Conservation (phyloP, 257 asterid species). For the Jaltomata sinuosa region DNA sequence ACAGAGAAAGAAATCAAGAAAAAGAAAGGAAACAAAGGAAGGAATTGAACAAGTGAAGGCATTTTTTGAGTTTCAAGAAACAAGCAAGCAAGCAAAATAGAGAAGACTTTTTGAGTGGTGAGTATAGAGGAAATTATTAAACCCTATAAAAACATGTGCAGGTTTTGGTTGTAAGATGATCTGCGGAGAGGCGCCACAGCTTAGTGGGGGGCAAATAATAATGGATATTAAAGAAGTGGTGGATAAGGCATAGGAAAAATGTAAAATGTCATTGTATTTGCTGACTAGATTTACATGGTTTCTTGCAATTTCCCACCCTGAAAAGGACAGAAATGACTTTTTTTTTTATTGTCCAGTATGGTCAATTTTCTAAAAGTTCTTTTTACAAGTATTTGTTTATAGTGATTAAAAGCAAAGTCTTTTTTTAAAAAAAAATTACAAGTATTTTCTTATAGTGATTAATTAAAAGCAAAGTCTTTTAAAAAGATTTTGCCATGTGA, state of each 20-base stretch:
- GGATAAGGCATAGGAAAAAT: constrained; percentile 21
- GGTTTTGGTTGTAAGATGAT: neutral
- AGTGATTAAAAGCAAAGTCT: neutral
- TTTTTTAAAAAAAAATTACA: no score
- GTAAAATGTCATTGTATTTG: neutral
- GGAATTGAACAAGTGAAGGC: constrained; percentile 22
- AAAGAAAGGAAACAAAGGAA: constrained; percentile 11
- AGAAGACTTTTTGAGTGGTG: neutral
- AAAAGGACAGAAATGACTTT: neutral
- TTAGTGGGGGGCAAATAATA: neutral
- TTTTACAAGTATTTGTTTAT: neutral
- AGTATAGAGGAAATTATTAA: neutral
- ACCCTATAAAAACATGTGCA: neutral
- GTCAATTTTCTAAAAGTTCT: neutral
- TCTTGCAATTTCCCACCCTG: neutral
- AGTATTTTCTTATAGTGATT: neutral
- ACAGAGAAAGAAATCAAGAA: constrained; percentile 11
- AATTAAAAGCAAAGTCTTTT: neutral
- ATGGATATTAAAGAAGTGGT: neutral
- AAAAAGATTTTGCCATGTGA: neutral
- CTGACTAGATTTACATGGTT: constrained; percentile 25
- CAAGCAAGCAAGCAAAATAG: neutral
- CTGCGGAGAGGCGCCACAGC: constrained; percentile 39
- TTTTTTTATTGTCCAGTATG: neutral
- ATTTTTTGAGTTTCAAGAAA: constrained; percentile 2